These are phyloP conservation scores for Cladobotryum mycophilum DNA, from an alignment of 2,329 filamentous ascomycete genomes.

Conservation along the genomic window DNA sequence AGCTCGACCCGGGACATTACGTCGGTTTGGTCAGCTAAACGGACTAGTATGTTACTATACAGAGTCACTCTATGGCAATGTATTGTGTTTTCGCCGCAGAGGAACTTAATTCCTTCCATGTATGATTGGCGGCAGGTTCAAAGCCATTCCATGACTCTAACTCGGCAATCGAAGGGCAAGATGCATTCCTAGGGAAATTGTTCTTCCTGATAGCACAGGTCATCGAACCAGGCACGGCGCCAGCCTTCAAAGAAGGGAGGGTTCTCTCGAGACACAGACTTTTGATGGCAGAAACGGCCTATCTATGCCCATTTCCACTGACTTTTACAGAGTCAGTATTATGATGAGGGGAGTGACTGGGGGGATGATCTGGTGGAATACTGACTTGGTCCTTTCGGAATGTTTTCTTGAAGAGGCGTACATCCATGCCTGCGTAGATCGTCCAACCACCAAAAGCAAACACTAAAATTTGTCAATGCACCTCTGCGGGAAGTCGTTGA, in stretches of 20 bases:
- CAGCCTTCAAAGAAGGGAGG: not conserved
- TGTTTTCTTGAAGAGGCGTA: not conserved
- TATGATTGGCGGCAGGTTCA: constrained; percentile 17
- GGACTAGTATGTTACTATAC: not conserved
- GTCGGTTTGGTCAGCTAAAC: not conserved
- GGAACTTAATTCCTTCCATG: constrained; percentile 18
- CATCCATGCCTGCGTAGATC: not conserved
- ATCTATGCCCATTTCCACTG: not conserved
- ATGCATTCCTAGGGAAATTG: not conserved
- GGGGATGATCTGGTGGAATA: not conserved
- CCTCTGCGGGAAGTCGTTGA: not conserved
- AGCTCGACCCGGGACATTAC: not conserved
- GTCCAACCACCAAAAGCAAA: not conserved
- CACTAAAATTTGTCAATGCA: not conserved
- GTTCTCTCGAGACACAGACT: not conserved
- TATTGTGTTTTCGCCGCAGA: constrained; percentile 19
- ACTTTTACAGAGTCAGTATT: not conserved
- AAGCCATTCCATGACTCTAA: constrained; percentile 23
- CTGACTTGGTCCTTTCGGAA: not conserved
- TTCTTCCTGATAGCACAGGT: not conserved
- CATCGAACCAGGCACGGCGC: not conserved
- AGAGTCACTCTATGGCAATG: not conserved
- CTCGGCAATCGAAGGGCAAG: constrained; percentile 2
- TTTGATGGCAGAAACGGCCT: not conserved
- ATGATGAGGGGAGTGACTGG: not conserved